Conservation (phyloP, 331 rosid species). For the Malus hybrid region DNA sequence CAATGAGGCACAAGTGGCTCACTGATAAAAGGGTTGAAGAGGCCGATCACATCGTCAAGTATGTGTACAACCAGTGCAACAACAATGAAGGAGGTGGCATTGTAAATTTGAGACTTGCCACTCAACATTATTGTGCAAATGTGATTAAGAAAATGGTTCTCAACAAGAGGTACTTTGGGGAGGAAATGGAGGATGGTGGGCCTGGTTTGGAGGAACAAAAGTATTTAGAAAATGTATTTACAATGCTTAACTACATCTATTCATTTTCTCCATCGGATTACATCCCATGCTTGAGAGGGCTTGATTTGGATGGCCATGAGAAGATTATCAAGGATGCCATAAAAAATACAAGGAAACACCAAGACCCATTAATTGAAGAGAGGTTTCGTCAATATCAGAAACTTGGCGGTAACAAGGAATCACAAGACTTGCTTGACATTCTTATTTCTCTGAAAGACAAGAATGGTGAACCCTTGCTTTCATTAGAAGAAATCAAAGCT, state of each 20-base stretch:
- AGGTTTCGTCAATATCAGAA: slow-evolving; percentile 19
- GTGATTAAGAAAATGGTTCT: slow-evolving; percentile 23
- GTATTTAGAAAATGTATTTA: slow-evolving; percentile 7
- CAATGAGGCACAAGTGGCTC: background rate
- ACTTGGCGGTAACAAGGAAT: background rate
- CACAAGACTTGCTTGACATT: slow-evolving; percentile 34
- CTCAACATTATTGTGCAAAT: slow-evolving; percentile 23
- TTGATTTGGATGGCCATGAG: slow-evolving; percentile 21
- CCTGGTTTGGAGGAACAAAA: slow-evolving; percentile 24
- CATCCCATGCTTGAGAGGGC: slow-evolving; percentile 13
- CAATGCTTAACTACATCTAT: background rate
- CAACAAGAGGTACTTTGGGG: slow-evolving; percentile 29
- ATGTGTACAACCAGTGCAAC: background rate
- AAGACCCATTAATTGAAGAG: slow-evolving; percentile 23
- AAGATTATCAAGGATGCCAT: slow-evolving; percentile 14
- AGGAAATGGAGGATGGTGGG: slow-evolving; percentile 25
- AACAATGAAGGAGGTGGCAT: slow-evolving; percentile 7
- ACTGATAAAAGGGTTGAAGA: background rate
- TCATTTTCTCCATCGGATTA: slow-evolving; percentile 22
- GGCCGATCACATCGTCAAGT: slow-evolving; percentile 21
- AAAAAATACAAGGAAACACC: slow-evolving; percentile 1
- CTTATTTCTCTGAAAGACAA: slow-evolving; percentile 16
- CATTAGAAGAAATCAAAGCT: slow-evolving; percentile 23
- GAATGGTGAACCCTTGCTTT: slow-evolving; percentile 16
- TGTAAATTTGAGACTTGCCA: slow-evolving; percentile 18